Evolutionary conservation across 2,329 filamentous ascomycete genomes (phyloP).

Genomic region (Sordariomycetes sp.): DNA sequence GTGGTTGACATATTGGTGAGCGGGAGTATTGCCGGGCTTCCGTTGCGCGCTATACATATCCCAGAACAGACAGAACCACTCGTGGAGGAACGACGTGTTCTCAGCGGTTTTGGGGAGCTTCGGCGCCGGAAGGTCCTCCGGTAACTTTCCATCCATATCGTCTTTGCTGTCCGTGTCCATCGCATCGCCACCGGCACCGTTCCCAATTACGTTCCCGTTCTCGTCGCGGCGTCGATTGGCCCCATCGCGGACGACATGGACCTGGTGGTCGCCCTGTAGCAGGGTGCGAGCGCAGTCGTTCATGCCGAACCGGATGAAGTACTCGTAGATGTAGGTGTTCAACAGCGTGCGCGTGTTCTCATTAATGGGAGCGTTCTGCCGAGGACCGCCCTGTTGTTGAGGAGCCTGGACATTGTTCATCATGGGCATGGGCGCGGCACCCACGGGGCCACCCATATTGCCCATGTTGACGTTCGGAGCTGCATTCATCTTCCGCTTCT

Average conservation of each 20-base stretch:
- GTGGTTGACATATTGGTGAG: conserved; percentile 66
- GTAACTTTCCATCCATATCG: conserved; percentile 58
- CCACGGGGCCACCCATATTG: conserved; percentile 53
- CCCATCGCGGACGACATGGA: conserved; percentile 56
- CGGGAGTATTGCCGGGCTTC: conserved; percentile 48
- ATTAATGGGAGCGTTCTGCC: conserved; percentile 13
- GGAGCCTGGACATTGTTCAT: conserved; percentile 39
- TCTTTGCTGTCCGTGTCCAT: conserved; percentile 82
- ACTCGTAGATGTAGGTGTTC: conserved; percentile 85
- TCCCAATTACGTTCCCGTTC: conserved; percentile 48
- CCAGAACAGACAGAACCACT: conserved; percentile 98
- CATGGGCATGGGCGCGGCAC: conserved; percentile 40
- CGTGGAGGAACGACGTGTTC: conserved; percentile 78
- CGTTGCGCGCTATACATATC: conserved; percentile 84
- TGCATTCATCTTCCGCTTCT: conserved; percentile 33
- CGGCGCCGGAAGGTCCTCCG: conserved; percentile 67
- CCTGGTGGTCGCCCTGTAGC: conserved; percentile 49
- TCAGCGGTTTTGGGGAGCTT: conserved; percentile 50
- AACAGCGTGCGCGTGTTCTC: conserved; percentile 43
- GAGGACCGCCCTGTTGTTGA: conserved; percentile 15
- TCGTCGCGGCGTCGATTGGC: conserved; percentile 54
- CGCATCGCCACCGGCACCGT: conserved; percentile 58
- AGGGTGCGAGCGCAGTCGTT: conserved; percentile 71
- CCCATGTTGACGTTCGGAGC: conserved; percentile 44
- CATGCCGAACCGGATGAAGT: conserved; percentile 77